Evolutionary conservation across 208 protist genomes (phyloP).

Genomic region (Leishmania turanica): DNA sequence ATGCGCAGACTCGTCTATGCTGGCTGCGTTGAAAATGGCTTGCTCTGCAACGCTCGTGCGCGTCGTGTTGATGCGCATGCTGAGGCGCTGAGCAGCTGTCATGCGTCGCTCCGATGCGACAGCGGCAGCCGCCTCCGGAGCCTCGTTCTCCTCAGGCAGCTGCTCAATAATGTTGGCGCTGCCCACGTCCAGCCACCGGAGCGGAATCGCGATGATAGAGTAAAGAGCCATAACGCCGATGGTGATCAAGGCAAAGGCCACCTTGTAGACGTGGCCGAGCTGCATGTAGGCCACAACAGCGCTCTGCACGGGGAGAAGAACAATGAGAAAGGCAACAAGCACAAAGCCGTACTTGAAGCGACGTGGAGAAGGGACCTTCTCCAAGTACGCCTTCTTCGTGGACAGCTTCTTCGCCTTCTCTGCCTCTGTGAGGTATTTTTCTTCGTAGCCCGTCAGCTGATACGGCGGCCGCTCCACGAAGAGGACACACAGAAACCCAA

Average conservation of each 20-base stretch:
- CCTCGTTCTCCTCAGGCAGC: background rate
- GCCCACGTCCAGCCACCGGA: slow-evolving; percentile 49
- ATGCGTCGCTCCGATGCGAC: slow-evolving; percentile 8
- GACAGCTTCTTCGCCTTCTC: slow-evolving; percentile 39
- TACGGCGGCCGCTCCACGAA: slow-evolving; percentile 77
- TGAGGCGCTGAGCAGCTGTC: slow-evolving; percentile 36
- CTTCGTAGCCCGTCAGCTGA: slow-evolving; percentile 68
- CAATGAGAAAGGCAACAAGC: slow-evolving; percentile 55
- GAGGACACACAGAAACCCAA: slow-evolving; percentile 46
- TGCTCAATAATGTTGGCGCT: slow-evolving; percentile 29
- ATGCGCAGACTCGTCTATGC: slow-evolving; percentile 32
- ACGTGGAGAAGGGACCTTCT: slow-evolving; percentile 67
- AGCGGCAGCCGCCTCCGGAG: background rate
- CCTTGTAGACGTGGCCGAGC: slow-evolving; percentile 29
- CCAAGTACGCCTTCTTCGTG: slow-evolving; percentile 53
- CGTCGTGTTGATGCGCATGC: slow-evolving; percentile 27
- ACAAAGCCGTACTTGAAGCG: slow-evolving; percentile 69
- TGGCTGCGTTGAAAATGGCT: slow-evolving; percentile 15
- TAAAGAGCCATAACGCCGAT: slow-evolving; percentile 37
- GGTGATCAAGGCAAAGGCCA: slow-evolving; percentile 48
- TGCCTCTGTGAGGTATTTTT: slow-evolving; percentile 37
- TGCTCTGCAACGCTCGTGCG: slow-evolving; percentile 39
- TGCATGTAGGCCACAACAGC: slow-evolving; percentile 41
- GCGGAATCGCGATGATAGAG: slow-evolving; percentile 56
- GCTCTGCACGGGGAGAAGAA: slow-evolving; percentile 73